These are phyloP conservation scores for Pelargonium myrrhifolium DNA, from an alignment of 441 rosid species.

Conservation along the genomic window DNA sequence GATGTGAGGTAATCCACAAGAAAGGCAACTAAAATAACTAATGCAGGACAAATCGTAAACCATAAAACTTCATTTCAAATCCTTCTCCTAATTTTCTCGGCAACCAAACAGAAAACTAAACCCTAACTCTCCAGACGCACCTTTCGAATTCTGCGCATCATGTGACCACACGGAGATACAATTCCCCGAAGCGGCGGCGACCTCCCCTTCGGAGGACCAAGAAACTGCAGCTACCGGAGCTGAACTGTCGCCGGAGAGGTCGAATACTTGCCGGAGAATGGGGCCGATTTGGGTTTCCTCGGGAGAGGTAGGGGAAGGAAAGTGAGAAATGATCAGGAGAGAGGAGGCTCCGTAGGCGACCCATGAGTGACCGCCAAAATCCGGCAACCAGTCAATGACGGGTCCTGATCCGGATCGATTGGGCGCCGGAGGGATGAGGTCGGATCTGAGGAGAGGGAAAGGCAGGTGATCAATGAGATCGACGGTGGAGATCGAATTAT, in stretches of 20 bases:
- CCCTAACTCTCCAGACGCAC: constrained; percentile 21
- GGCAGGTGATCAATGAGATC: constrained; percentile 55
- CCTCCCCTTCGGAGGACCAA: constrained; percentile 82
- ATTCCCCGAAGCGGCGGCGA: constrained; percentile 68
- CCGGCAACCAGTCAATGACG: constrained; percentile 82
- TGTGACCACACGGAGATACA: constrained; percentile 42
- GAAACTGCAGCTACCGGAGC: constrained; percentile 55
- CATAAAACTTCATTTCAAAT: constrained; percentile 3
- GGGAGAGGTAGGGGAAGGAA: constrained; percentile 73
- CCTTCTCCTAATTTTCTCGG: constrained; percentile 14
- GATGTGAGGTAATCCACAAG: neutral
- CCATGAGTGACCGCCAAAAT: constrained; percentile 86
- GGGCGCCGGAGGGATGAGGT: constrained; percentile 66
- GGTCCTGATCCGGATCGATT: constrained; percentile 40
- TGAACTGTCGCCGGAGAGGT: constrained; percentile 44
- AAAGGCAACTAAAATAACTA: neutral
- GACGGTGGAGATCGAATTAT: neutral
- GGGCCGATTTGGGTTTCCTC: constrained; percentile 56
- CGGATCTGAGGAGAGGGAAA: constrained; percentile 53
- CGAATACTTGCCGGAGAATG: constrained; percentile 65
- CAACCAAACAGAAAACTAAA: constrained; percentile 12
- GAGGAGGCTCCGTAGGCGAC: constrained; percentile 89
- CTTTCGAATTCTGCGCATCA: constrained; percentile 35
- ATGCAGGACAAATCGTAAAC: neutral
- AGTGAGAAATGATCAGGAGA: constrained; percentile 76